Conservation (phyloP, 352 stramenopile species). For the Globisporangium irregulare region DNA sequence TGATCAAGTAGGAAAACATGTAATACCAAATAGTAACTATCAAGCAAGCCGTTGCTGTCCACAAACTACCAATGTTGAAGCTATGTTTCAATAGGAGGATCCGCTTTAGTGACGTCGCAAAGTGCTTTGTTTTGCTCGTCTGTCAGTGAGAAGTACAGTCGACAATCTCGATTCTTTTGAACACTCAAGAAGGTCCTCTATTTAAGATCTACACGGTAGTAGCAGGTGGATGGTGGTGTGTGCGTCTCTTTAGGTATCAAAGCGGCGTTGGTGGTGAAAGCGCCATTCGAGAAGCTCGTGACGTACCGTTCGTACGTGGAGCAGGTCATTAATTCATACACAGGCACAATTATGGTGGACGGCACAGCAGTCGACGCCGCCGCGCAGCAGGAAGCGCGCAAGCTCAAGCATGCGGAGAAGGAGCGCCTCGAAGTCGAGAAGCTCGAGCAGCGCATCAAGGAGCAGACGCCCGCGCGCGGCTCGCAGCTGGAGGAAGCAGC, state of each 20-base stretch:
- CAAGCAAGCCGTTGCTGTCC: no score
- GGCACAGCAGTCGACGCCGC: not conserved
- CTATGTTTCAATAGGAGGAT: no score
- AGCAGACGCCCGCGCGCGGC: slow-evolving; percentile 73
- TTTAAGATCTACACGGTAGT: not conserved
- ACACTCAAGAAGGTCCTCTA: not conserved
- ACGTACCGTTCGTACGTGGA: not conserved
- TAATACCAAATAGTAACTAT: no score
- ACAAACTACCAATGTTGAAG: no score
- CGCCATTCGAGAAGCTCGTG: not conserved
- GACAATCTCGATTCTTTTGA: no score
- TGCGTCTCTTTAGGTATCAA: slow-evolving; percentile 1
- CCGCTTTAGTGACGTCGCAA: no score
- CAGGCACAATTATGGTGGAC: not conserved
- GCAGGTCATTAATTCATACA: not conserved
- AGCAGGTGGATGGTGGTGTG: not conserved
- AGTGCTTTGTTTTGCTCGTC: no score
- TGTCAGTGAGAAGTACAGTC: no score
- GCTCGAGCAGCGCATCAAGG: slow-evolving; percentile 57
- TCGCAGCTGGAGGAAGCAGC: slow-evolving; percentile 69
- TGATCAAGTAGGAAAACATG: no score
- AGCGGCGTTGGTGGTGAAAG: not conserved
- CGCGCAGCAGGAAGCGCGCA: slow-evolving; percentile 27
- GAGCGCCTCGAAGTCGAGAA: slow-evolving; percentile 68
- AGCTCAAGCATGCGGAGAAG: slow-evolving; percentile 73